phyloP scores from a whole-genome alignment of 192 early-diverging fungal species.

The Mortierella antarctica region DNA sequence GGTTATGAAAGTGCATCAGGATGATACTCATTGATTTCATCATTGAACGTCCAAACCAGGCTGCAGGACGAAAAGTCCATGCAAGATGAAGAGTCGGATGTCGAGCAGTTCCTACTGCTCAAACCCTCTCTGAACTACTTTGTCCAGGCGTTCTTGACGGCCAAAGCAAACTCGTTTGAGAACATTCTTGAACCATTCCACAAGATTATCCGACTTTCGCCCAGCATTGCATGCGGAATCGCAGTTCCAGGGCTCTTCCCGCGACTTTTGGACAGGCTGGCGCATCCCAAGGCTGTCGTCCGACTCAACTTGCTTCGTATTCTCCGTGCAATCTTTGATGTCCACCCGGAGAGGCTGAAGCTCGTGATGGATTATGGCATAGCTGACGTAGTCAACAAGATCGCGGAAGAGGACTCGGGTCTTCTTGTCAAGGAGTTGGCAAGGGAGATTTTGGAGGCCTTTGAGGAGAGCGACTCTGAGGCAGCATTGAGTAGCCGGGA shows the following conservation, averaged over 20 bases:
- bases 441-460: constrained; percentile 51
- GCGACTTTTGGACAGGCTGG: constrained; percentile 43
- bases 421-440: constrained; percentile 63
- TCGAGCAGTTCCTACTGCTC: constrained; percentile 46
- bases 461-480: constrained; percentile 47
- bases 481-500: constrained; percentile 11
- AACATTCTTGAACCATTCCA: constrained; percentile 65
- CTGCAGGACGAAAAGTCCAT: constrained; percentile 52
- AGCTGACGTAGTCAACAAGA: constrained; percentile 29
- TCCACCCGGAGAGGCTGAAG: constrained; percentile 45
- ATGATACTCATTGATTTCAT: background rate
- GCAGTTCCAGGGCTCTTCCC: constrained; percentile 53
- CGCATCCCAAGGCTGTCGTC: constrained; percentile 61
- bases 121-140: constrained; percentile 51
- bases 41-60: background rate
- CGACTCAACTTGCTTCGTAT: constrained; percentile 62
- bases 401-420: constrained; percentile 58
- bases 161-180: constrained; percentile 65
- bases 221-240: constrained; percentile 37
- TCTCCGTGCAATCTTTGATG: constrained; percentile 58
- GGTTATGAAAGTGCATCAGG: background rate
- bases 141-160: constrained; percentile 54
- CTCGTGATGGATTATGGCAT: constrained; percentile 50
- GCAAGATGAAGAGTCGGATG: constrained; percentile 54
- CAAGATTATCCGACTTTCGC: constrained; percentile 58